Evolutionary conservation across 371 early-diverging fungal genomes (phyloP).

Genomic region (Apophysomyces variabilis): DNA sequence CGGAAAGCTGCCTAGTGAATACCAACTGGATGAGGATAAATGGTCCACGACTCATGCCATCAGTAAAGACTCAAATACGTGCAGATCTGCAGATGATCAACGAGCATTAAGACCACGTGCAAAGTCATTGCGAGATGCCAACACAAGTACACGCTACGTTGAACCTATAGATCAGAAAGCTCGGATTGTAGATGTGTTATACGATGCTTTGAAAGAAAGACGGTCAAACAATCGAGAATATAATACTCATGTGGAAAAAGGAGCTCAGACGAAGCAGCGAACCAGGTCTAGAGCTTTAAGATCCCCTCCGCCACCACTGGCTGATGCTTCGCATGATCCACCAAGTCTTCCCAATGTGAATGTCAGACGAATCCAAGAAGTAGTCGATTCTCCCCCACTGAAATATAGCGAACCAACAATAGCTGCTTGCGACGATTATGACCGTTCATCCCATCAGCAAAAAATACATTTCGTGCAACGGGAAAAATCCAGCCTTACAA

Average conservation of each 20-base stretch:
- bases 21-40: no score
- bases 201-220: background rate
- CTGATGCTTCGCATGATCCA: slow-evolving; percentile 9
- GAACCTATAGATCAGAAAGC: background rate
- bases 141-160: background rate
- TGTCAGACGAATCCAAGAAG: slow-evolving; percentile 25
- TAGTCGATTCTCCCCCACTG: slow-evolving; percentile 10
- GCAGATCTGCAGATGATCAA: background rate
- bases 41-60: background rate
- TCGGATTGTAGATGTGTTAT: background rate
- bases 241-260: slow-evolving; percentile 19
- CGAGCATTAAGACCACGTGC: slow-evolving; percentile 1
- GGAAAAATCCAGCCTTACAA: slow-evolving; percentile 8
- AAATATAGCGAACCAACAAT: no score
- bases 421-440: background rate
- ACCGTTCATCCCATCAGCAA: slow-evolving; percentile 3
- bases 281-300: slow-evolving; percentile 24
- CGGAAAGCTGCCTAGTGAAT: no score
- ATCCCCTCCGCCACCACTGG: slow-evolving; percentile 29
- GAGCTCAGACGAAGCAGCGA: slow-evolving; percentile 18
- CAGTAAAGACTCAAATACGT: background rate
- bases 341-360: slow-evolving; percentile 31
- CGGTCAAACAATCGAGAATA: background rate
- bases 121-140: background rate
- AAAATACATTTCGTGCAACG: background rate